A percentile compares a stretch with the other conserved stretches of the same genome.
Conservation (phyloP, 495 filamentous ascomycete species). For the Tuber indicum region DNA sequence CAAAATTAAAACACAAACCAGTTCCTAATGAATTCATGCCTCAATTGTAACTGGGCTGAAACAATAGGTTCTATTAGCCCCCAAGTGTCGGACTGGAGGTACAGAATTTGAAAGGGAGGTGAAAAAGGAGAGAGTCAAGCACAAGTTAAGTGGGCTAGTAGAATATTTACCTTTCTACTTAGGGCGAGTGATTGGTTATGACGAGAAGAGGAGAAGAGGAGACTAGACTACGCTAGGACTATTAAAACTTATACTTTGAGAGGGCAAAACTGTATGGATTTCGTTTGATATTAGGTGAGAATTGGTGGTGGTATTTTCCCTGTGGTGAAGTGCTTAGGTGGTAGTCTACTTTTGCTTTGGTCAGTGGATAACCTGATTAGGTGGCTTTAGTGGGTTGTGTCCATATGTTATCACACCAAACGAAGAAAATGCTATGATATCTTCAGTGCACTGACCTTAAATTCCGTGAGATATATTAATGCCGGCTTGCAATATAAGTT, state of each 20-base stretch:
- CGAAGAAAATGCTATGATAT: background rate
- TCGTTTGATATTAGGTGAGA: background rate
- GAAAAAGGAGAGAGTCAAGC: too few species aligned
- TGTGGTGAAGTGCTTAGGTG: too few species aligned
- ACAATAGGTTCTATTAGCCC: too few species aligned
- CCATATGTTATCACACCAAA: background rate
- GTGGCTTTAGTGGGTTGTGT: background rate
- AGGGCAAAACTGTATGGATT: background rate
- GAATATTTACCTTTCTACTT: too few species aligned
- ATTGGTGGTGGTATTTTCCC: background rate
- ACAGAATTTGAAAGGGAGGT: too few species aligned
- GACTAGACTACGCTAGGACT: background rate
- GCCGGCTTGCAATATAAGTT: background rate
- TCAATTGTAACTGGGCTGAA: too few species aligned
- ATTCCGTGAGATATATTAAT: background rate
- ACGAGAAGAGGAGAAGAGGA: background rate
- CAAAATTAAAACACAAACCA: too few species aligned
- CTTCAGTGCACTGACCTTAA: background rate
- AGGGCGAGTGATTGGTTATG: background rate
- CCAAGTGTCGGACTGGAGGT: too few species aligned
- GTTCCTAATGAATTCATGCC: too few species aligned
- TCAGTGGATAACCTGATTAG: background rate
- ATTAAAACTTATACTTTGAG: background rate
- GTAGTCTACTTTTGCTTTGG: too few species aligned
- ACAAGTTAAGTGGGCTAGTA: too few species aligned